Evolutionary conservation across 768 basidiomycete species (phyloP).

Genomic region (Punctularia strigosozonata): DNA sequence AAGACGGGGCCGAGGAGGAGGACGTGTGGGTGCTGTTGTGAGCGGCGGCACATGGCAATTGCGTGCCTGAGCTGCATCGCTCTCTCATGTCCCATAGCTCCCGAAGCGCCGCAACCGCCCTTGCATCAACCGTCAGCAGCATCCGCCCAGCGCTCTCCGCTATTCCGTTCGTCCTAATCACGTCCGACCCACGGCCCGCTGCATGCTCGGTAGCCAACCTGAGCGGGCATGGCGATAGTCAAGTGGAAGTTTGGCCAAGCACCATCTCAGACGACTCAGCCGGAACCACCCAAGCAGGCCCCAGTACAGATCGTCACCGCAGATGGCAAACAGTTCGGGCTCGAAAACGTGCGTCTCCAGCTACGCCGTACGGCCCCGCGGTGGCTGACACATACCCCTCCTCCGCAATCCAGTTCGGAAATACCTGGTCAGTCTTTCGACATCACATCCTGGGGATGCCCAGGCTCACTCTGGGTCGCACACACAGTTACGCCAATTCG

Average conservation of each 20-base stretch:
- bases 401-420: slow-evolving; percentile 63
- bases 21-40: too few relatives aligned
- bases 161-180: too few relatives aligned
- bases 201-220: too few relatives aligned
- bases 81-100: too few relatives aligned
- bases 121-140: too few relatives aligned
- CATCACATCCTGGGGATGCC: not conserved
- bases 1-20: too few relatives aligned
- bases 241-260: slow-evolving; percentile 24
- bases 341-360: slow-evolving; percentile 78
- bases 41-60: too few relatives aligned
- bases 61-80: too few relatives aligned
- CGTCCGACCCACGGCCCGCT: too few relatives aligned
- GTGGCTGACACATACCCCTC: not conserved
- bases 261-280: slow-evolving; percentile 11
- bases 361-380: not conserved
- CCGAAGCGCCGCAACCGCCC: too few relatives aligned
- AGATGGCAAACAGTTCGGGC: slow-evolving; percentile 85
- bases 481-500: slow-evolving; percentile 88
- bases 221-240: slow-evolving; percentile 30
- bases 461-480: not conserved
- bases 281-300: slow-evolving; percentile 16
- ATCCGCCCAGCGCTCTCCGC: too few relatives aligned
- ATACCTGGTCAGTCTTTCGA: slow-evolving; percentile 66
- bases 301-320: slow-evolving; percentile 36